Evolutionary conservation across 2,329 filamentous ascomycete species (phyloP).

Genomic region (Massarina eburnea): DNA sequence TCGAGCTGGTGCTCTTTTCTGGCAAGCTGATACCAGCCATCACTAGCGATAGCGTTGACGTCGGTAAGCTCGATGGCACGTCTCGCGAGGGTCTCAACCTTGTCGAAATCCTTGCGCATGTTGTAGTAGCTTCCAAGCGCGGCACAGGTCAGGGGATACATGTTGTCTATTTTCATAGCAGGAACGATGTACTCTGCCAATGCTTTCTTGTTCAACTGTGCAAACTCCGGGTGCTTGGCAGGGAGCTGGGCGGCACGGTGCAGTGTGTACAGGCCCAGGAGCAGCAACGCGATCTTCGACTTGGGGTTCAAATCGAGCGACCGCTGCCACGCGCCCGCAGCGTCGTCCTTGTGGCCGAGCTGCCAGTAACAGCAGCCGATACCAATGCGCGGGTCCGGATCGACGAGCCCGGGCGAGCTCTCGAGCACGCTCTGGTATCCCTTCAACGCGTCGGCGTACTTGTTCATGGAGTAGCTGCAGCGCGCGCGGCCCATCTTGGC

Average conservation of each 20-base stretch:
- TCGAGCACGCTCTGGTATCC: slow-evolving; percentile 84
- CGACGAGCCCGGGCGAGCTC: slow-evolving; percentile 82
- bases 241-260: slow-evolving; percentile 81
- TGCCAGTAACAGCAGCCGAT: slow-evolving; percentile 98
- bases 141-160: slow-evolving; percentile 83
- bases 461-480: slow-evolving; percentile 81
- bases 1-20: slow-evolving; percentile 86
- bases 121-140: slow-evolving; percentile 91
- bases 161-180: slow-evolving; percentile 90
- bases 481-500: slow-evolving; percentile 88
- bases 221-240: slow-evolving; percentile 82
- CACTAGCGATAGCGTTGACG: slow-evolving; percentile 93
- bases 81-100: slow-evolving; percentile 83
- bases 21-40: slow-evolving; percentile 94
- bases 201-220: slow-evolving; percentile 82
- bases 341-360: slow-evolving; percentile 89
- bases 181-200: slow-evolving; percentile 95
- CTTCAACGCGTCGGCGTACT: slow-evolving; percentile 79
- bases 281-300: slow-evolving; percentile 86
- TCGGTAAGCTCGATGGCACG: slow-evolving; percentile 96
- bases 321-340: slow-evolving; percentile 86
- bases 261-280: slow-evolving; percentile 87
- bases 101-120: slow-evolving; percentile 74
- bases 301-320: slow-evolving; percentile 78
- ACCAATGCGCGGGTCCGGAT: slow-evolving; percentile 93